Conservation (phyloP, 768 basidiomycete genomes). For the Leccinum imitatum region DNA sequence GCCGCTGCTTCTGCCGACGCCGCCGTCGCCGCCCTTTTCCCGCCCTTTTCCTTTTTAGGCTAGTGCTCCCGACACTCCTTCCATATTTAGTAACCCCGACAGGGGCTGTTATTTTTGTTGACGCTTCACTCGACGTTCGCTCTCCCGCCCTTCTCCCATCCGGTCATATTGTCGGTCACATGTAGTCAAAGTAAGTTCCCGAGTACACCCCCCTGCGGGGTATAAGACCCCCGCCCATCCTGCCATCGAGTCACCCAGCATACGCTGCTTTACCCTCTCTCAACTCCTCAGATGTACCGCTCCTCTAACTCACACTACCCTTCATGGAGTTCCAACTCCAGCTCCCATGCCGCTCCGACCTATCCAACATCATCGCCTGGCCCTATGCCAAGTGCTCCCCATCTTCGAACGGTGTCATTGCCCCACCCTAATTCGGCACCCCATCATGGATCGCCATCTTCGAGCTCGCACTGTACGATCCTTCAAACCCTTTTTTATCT, state of each 20-base stretch:
- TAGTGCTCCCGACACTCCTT: slow-evolving; percentile 20
- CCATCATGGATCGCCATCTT: slow-evolving; percentile 16
- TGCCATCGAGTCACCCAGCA: slow-evolving; percentile 25
- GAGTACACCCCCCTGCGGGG: slow-evolving; percentile 12
- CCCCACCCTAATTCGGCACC: slow-evolving; percentile 32
- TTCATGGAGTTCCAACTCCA: slow-evolving; percentile 21
- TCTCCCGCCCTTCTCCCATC: slow-evolving; percentile 26
- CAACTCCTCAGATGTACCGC: slow-evolving; percentile 19
- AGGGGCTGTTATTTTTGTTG: slow-evolving; percentile 14
- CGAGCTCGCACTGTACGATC: slow-evolving; percentile 21
- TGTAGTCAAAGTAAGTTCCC: slow-evolving; percentile 22
- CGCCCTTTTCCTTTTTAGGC: slow-evolving; percentile 21
- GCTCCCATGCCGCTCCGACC: slow-evolving; percentile 5
- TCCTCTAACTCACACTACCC: slow-evolving; percentile 20
- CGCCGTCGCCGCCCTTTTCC: slow-evolving; percentile 23
- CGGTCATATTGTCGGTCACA: slow-evolving; percentile 17
- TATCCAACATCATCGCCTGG: slow-evolving; percentile 20
- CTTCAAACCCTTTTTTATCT: neutral
- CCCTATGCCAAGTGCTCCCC: slow-evolving; percentile 26
- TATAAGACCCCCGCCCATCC: slow-evolving; percentile 28
- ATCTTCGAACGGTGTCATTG: slow-evolving; percentile 28
- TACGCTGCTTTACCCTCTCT: neutral
- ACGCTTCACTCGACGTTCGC: slow-evolving; percentile 23
- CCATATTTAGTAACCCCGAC: slow-evolving; percentile 21
- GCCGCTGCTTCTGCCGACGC: slow-evolving; percentile 15